These are phyloP conservation scores for Capronia americana DNA, from an alignment of 2,329 filamentous ascomycete species.

Conservation along the genomic window DNA sequence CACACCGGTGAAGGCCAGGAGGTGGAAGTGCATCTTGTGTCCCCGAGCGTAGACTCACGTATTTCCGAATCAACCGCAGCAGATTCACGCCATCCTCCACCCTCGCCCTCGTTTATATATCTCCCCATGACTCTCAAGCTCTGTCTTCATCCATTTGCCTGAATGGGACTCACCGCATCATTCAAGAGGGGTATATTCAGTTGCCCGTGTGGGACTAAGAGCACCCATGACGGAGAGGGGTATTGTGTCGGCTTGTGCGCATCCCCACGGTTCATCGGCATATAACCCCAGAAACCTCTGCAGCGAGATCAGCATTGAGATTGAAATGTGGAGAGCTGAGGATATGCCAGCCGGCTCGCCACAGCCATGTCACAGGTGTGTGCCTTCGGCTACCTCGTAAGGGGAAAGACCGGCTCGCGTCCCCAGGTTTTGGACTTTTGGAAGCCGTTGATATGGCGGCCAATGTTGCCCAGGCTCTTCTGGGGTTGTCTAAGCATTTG, in stretches of 20 bases:
- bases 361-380: not conserved
- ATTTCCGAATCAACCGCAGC: not conserved
- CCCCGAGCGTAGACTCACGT: not conserved
- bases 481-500: not conserved
- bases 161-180: slow-evolving; percentile 3
- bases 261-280: not conserved
- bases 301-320: not conserved
- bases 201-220: not conserved
- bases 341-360: not conserved
- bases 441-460: too few relatives aligned
- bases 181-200: not conserved
- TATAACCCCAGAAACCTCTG: not conserved
- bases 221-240: not conserved
- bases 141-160: slow-evolving; percentile 3
- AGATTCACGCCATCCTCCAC: not conserved
- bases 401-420: not conserved
- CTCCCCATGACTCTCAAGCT: not conserved
- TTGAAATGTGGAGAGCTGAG: slow-evolving; percentile 8
- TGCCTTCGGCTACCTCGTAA: not conserved
- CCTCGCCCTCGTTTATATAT: not conserved
- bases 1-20: not conserved
- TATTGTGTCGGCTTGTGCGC: not conserved
- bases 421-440: not conserved
- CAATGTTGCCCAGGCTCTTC: not conserved
- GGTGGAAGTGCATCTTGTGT: slow-evolving; percentile 12